Evolutionary conservation across 331 rosid genomes (phyloP), one percentile per base, ranked within the genome.

Genomic region (Phaseolus coccineus): DNA sequence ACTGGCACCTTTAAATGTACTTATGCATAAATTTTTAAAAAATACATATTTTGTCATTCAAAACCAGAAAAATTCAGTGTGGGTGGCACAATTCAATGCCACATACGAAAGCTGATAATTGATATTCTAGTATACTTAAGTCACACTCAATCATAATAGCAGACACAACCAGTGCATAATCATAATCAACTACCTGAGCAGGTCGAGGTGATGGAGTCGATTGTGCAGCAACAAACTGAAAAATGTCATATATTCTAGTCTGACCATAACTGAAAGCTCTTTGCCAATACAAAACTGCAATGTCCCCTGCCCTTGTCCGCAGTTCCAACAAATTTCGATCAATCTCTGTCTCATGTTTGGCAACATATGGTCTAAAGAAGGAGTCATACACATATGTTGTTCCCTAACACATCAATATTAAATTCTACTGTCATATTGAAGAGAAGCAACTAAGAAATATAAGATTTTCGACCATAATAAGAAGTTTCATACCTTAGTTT

Each of bases 341-440:
- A 76, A 96, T 96, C 44, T 96, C 99, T n/a, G 90, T 85, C 89
- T 96, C 99, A 24, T 96, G 99, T 90, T 93, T 96, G 2, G 97
- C 92, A 62, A 96, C 89, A 76, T 91, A 96, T 50, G 99, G 99
- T 86, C 84, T 88, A 76, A 96, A 96, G 97, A 96, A 96, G 85
- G 98, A 90, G 81, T 93, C 97, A 57, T 96, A 96, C 68, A 96
- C 98, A 83, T 93, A 96, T 8, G 92, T 87, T 12, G 99, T 96
- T 63, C 98, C 99, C 99, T 96, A 79, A 48, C 44, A 87, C 69
- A 86, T 5, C 56, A 19, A 84, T 51, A 71, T 51, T 2, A 77
- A 22, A 31, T 44, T 74, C 71, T 42, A 84, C 64, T 69, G 57
- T 47, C 56, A 66, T 10, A 25, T 58, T 19, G 37, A 77, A 78